Percentiles rank a stretch among this genome's conserved stretches.
These are phyloP conservation scores for Pulveroboletus sp. DNA, from an alignment of 768 basidiomycete genomes.

Conservation along the genomic window DNA sequence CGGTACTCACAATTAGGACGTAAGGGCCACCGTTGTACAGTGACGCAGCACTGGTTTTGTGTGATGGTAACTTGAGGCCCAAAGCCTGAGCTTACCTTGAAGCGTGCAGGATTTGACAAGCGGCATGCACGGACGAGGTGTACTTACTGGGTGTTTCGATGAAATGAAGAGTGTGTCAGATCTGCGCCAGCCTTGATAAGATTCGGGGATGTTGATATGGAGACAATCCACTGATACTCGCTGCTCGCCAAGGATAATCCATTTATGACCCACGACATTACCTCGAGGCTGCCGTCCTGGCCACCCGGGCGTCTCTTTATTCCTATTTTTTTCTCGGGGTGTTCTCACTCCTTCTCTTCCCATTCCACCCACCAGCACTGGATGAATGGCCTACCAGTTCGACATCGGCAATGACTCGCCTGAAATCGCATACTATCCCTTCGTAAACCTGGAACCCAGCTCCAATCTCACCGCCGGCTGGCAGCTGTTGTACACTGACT, in stretches of 20 bases:
- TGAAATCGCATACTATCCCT: slow-evolving; percentile 56
- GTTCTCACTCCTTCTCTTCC: slow-evolving; percentile 11
- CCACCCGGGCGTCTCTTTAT: slow-evolving; percentile 14
- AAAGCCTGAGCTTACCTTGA: no score
- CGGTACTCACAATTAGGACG: not conserved
- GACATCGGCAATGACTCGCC: slow-evolving; percentile 68
- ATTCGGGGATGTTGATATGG: not conserved
- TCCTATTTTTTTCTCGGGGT: not conserved
- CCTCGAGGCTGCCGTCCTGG: slow-evolving; percentile 26
- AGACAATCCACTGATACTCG: not conserved
- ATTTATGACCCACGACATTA: slow-evolving; percentile 15
- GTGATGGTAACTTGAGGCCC: slow-evolving; percentile 20
- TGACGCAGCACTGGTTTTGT: slow-evolving; percentile 19
- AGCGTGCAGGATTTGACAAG: not conserved
- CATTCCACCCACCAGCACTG: slow-evolving; percentile 20
- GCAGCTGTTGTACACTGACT: slow-evolving; percentile 58
- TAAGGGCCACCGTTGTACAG: no score
- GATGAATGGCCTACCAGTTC: slow-evolving; percentile 40
- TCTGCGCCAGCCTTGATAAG: slow-evolving; percentile 4
- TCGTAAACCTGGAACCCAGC: slow-evolving; percentile 50
- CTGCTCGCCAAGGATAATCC: no score
- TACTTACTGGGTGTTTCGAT: no score
- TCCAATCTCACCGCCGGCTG: slow-evolving; percentile 57
- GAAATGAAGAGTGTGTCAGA: slow-evolving; percentile 1
- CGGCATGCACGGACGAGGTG: not conserved